phyloP scores from a whole-genome alignment of 2,329 filamentous ascomycete species.

The Akanthomyces lecanii region DNA sequence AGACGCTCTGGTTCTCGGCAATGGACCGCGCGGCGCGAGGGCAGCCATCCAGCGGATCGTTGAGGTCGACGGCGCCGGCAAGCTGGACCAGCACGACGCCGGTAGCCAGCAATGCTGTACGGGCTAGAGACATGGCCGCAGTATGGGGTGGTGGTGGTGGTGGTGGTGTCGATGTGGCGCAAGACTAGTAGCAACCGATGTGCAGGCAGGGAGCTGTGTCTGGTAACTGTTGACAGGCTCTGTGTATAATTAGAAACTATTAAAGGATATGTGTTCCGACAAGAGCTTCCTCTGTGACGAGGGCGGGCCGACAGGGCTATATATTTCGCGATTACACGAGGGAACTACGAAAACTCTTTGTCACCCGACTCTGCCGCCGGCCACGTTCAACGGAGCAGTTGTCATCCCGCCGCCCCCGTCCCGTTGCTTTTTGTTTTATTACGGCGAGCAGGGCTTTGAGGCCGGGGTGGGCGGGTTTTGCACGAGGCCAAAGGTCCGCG shows the following conservation, averaged over 20 bases:
- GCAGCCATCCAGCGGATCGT: constrained; percentile 14
- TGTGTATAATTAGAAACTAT: neutral
- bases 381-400: neutral
- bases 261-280: neutral
- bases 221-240: neutral
- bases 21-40: neutral
- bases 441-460: neutral
- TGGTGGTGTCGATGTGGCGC: neutral
- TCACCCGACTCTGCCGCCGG: neutral
- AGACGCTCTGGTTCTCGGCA: neutral
- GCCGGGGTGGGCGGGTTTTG: neutral
- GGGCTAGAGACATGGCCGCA: constrained; percentile 12
- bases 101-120: constrained; percentile 5
- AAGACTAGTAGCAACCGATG: neutral
- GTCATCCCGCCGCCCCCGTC: constrained; percentile 9
- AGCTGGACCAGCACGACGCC: neutral
- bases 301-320: constrained; percentile 4
- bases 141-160: neutral
- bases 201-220: neutral
- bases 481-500: neutral
- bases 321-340: constrained; percentile 4
- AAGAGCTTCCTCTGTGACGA: neutral
- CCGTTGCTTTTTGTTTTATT: neutral
- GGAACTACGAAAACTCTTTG: neutral
- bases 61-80: constrained; percentile 1